Base-by-base conservation (phyloP, 495 filamentous ascomycete species). In the Lophiostoma macrostomum region DNA sequence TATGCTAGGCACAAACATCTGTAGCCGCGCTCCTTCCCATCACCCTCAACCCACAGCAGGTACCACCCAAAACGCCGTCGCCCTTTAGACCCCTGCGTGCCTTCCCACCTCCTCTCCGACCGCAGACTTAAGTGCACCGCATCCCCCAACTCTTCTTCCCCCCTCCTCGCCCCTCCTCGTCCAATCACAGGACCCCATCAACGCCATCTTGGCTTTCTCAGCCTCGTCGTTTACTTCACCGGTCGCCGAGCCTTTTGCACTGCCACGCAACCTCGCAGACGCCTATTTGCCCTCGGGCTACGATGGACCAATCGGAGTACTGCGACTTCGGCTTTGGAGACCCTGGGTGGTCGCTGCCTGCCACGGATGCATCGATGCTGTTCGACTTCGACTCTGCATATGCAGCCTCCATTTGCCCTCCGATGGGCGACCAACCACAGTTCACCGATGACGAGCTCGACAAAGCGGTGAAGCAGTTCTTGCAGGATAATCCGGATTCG, bases 141-240 rank as follows among this genome's bases (percentile, higher is more conserved):
- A 22, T 8, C 39, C 37, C 54, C 54, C 25, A 42, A 38, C 20
- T 23, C 37, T 12, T 13, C 29, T 38, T 44, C 27, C 1, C 20
- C 12, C 22, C 30, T 44, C 23, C 23, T 32, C 34, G 2, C 19
- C 30, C 14, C 30, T 23, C 24, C 16, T 40, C 24, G 1, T 10
- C 46, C 46, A 51, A 44, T 45, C 46, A 50, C 14, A 29, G 6
- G 20, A n/a, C 10, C 22, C 28, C 20, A n/a, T 27, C n/a, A 19
- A 5, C 4, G 5, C 0, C 19, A 7, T 50, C 54, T 58, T 58
- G 38, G 54, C 46, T 44, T 50, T 58, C 41, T 45, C 54, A 50
- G 54, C 54, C 54, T 58, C 32, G 11, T 31, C 50, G 8, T 8
- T 18, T 38, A 7, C 8, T 18, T 38, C 35, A 38, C 16, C 31